Evolutionary conservation across 306 rosid species (phyloP).

Genomic region (Vachellia pachyceras): DNA sequence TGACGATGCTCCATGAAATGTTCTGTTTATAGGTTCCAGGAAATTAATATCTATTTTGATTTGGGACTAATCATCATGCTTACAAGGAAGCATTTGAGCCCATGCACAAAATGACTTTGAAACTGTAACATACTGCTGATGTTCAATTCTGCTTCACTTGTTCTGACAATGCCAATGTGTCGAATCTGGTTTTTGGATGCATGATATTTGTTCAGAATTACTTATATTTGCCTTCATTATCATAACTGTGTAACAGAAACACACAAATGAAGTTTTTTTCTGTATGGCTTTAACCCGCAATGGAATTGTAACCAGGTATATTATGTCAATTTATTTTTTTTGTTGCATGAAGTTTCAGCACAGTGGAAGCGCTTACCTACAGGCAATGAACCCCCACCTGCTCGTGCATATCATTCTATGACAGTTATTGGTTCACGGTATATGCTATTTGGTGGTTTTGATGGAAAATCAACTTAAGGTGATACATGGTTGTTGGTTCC

Average conservation of each 20-base stretch:
- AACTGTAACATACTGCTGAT: constrained; percentile 8
- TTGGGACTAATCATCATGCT: constrained; percentile 20
- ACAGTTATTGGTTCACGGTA: constrained; percentile 73
- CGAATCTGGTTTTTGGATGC: constrained; percentile 6
- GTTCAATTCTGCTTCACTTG: constrained; percentile 25
- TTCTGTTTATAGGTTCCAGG: neutral
- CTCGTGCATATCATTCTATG: constrained; percentile 96
- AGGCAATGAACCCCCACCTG: constrained; percentile 90
- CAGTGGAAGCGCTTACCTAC: constrained; percentile 91
- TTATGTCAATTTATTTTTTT: constrained; percentile 26
- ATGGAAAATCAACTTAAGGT: constrained; percentile 89
- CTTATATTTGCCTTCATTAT: neutral
- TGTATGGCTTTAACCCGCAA: constrained; percentile 4
- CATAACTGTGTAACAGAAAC: constrained; percentile 5
- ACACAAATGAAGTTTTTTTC: constrained; percentile 19
- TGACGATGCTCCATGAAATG: neutral
- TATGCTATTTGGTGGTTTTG: constrained; percentile 92
- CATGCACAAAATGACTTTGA: constrained; percentile 3
- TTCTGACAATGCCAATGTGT: constrained; percentile 29
- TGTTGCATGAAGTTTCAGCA: constrained; percentile 69
- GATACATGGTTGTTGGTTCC: constrained; percentile 98
- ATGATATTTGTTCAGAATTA: neutral
- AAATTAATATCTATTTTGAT: neutral
- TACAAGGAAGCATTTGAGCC: constrained; percentile 8
- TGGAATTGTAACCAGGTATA: constrained; percentile 14